Evolutionary conservation across 106 monocot genomes (phyloP).

Genomic region (Platanthera zijinensis): DNA sequence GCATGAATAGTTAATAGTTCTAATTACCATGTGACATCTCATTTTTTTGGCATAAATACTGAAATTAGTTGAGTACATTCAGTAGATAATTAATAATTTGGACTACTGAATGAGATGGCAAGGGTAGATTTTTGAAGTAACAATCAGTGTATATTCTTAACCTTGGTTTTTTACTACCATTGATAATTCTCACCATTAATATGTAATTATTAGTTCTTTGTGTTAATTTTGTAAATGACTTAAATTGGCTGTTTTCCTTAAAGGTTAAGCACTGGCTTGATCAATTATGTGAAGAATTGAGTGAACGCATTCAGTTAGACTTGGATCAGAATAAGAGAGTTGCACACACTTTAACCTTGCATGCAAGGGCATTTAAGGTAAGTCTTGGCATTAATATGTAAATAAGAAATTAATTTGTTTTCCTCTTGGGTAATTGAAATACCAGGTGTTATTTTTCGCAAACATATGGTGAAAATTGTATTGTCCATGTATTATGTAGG

Average conservation of each 20-base stretch:
- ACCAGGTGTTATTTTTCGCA: background rate
- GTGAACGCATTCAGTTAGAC: constrained; percentile 79
- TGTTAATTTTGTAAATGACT: background rate
- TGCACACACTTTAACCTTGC: constrained; percentile 77
- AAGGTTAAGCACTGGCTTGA: constrained; percentile 87
- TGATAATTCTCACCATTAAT: constrained; percentile 3
- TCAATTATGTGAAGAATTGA: constrained; percentile 90
- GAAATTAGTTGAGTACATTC: background rate
- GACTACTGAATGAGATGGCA: background rate
- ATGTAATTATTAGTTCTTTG: background rate
- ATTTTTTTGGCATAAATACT: constrained; percentile 3
- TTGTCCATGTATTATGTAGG: constrained; percentile 27
- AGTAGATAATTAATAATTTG: background rate
- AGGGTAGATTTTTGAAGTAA: background rate
- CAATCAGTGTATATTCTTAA: background rate
- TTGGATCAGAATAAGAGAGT: constrained; percentile 74
- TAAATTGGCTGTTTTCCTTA: constrained; percentile 1
- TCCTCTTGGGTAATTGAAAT: background rate
- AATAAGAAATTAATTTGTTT: background rate
- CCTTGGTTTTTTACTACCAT: background rate
- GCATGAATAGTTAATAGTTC: background rate
- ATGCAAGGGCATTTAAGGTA: constrained; percentile 80
- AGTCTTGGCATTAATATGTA: background rate
- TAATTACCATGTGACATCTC: background rate
- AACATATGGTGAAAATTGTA: background rate